Evolutionary conservation across 2,329 filamentous ascomycete genomes (phyloP), one percentile per base, ranked within the genome.

Genomic region (Colletotrichum sp.): DNA sequence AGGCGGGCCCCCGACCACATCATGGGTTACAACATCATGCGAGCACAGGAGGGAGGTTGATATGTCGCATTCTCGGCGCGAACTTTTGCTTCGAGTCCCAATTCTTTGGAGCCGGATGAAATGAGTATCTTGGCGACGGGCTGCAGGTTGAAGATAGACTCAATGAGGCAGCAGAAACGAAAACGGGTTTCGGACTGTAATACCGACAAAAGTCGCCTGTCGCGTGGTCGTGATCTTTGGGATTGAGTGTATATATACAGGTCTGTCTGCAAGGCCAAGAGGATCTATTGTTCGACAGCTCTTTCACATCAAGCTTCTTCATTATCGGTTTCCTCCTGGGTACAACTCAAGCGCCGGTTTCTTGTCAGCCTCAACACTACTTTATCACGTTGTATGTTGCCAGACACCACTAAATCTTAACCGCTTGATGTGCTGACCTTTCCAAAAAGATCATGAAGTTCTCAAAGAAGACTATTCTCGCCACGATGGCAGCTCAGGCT

Each of bases 381-480:
- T 52, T 13, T 0, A 52, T 13, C 44, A 52, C 44, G n/a, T 12
- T 21, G 44, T 52, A 21, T 21, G 44, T 52, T 21, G 44, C 8
- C n/a, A 52, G 10, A 52, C 44, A 21, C 6, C n/a, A 21, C 3
- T 0, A 49, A 7, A 21, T 21, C n/a, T 21, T 13, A 5, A 21
- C 0, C n/a, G n/a, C n/a, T 6, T 28, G 2, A 0, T 8, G 8
- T 9, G 18, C 13, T 52, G n/a, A 52, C 44, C 44, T 13, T 0
- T 21, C 2, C n/a, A 3, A 59, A 59, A 21, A 73, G 68, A 77
- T 49, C 28, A 78, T 78, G 77, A 77, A 75, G 64, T 16, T 65
- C 36, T 62, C 44, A 32, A 44, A 39, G n/a, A 71, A 57, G 18
- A 21, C 60, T 15, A 15, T 74, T n/a, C 24, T 76, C 36, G 77